Evolutionary conservation across 176 grass and related monocot species (phyloP).

Genomic region (Ananas comosus): DNA sequence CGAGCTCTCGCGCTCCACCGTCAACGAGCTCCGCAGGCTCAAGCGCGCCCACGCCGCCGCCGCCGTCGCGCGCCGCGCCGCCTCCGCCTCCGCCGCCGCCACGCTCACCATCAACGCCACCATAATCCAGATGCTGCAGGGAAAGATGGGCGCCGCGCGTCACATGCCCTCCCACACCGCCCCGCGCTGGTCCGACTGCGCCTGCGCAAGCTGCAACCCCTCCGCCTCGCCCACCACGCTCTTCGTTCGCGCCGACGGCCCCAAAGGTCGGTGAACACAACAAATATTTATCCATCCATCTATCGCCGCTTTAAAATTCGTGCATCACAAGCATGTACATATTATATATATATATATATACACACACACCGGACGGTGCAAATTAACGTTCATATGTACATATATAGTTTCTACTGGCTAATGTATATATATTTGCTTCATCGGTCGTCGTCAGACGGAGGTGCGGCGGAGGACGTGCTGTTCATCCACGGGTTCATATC

Average conservation of each 20-base stretch:
- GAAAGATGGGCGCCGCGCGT: slow-evolving; percentile 38
- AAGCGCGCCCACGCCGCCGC: slow-evolving; percentile 5
- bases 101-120: slow-evolving; percentile 59
- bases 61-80: neutral
- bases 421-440: no score
- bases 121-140: slow-evolving; percentile 65
- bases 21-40: slow-evolving; percentile 29
- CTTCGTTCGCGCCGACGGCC: slow-evolving; percentile 75
- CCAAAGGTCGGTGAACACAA: slow-evolving; percentile 33
- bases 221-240: slow-evolving; percentile 46
- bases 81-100: slow-evolving; percentile 14
- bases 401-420: neutral
- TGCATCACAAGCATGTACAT: no score
- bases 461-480: slow-evolving; percentile 34
- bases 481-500: slow-evolving; percentile 59
- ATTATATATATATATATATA: no score
- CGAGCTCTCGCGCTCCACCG: slow-evolving; percentile 10
- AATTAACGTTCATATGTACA: neutral
- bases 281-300: no score
- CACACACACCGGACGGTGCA: neutral
- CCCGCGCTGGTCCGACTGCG: slow-evolving; percentile 92
- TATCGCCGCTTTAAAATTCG: no score
- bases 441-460: slow-evolving; percentile 18
- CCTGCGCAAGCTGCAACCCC: slow-evolving; percentile 80
- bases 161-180: slow-evolving; percentile 30